Conservation (phyloP, 345 rosid species). For the Populus tremula region DNA sequence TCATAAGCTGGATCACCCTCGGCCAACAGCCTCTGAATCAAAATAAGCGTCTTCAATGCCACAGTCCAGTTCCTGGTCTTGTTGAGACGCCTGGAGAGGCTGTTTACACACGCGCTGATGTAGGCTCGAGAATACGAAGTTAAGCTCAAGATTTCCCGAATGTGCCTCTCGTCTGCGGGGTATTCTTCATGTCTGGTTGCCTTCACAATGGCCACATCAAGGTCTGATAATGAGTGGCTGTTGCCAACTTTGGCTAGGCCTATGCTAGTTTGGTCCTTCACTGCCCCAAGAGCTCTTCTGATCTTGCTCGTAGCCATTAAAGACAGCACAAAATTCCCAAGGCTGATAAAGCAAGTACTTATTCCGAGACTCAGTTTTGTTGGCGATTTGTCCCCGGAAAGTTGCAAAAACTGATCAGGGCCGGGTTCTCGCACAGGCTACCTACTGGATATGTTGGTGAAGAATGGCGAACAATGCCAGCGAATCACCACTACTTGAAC, state of each 20-base stretch:
- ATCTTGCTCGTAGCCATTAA: conserved; percentile 72
- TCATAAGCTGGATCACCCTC: conserved; percentile 75
- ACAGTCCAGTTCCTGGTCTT: conserved; percentile 86
- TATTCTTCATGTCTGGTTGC: conserved; percentile 83
- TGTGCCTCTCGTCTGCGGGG: conserved; percentile 76
- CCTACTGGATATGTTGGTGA: no score
- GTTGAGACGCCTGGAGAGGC: conserved; percentile 64
- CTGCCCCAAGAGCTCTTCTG: conserved; percentile 69
- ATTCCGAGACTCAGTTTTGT: no score
- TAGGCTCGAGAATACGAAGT: conserved; percentile 64
- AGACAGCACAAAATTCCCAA: no score
- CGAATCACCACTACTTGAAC: no score
- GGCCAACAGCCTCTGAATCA: conserved; percentile 58
- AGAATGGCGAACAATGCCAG: no score
- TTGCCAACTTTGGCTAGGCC: conserved; percentile 75
- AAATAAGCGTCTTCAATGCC: conserved; percentile 68
- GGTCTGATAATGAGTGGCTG: conserved; percentile 63
- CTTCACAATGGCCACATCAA: conserved; percentile 81
- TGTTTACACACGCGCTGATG: conserved; percentile 51
- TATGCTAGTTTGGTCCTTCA: conserved; percentile 89
- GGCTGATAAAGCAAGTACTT: no score
- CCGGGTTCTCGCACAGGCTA: no score
- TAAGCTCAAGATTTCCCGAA: conserved; percentile 70
- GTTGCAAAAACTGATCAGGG: no score
- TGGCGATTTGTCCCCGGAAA: no score